A percentile compares a stretch with the other conserved stretches of the same genome.
phyloP scores from a whole-genome alignment of 169 alveolate species.

The Neospora caninum region DNA sequence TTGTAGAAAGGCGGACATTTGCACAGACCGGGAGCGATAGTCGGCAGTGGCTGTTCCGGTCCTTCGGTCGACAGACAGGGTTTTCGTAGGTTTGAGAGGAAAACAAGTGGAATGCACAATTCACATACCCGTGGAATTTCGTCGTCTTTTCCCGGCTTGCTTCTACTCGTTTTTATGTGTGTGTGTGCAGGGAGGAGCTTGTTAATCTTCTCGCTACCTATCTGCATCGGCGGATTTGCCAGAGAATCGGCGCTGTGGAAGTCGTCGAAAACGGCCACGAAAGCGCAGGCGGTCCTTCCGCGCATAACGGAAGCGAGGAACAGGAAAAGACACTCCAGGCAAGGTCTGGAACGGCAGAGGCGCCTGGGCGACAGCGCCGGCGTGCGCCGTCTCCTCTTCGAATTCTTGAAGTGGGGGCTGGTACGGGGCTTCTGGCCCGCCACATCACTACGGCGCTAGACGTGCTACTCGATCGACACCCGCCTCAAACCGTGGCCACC shows the following conservation, averaged over 20 bases:
- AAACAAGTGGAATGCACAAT: no score
- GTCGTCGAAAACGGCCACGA: not conserved
- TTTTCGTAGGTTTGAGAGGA: no score
- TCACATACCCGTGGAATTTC: not conserved
- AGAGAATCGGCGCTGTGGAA: not conserved
- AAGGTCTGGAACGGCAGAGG: not conserved
- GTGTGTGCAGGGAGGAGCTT: not conserved
- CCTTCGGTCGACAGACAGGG: no score
- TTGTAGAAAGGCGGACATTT: no score
- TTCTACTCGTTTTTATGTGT: not conserved
- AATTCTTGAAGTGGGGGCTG: constrained; percentile 13
- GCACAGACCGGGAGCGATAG: no score
- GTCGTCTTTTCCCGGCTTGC: not conserved
- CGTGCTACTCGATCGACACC: not conserved
- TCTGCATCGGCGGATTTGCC: not conserved
- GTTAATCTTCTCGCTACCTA: not conserved
- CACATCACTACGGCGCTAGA: constrained; percentile 11
- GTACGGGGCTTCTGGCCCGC: constrained; percentile 20
- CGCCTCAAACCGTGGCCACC: not conserved
- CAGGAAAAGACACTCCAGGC: not conserved
- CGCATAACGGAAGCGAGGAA: not conserved
- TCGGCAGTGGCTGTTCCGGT: no score
- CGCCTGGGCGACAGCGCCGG: not conserved
- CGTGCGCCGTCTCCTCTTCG: constrained; percentile 4
- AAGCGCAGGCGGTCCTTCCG: not conserved